These are phyloP conservation scores for Linanthus parryae DNA, from an alignment of 148 eudicot genomes.

Conservation along the genomic window DNA sequence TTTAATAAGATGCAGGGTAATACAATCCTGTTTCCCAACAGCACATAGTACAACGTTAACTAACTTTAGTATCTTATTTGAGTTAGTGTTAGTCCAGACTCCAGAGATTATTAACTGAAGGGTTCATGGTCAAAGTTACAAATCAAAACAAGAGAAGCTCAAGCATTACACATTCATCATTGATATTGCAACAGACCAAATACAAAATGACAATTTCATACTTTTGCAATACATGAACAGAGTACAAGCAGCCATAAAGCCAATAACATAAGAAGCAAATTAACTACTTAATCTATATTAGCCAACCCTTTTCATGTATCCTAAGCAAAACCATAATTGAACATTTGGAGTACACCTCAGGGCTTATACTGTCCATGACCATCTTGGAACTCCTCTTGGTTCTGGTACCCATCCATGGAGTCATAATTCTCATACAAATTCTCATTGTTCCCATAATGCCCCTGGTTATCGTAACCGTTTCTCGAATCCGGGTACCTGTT, in stretches of 20 bases:
- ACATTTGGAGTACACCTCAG: constrained; percentile 15
- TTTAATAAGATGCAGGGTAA: no score
- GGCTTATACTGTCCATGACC: constrained; percentile 26
- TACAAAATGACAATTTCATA: constrained; percentile 4
- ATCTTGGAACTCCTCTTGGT: constrained; percentile 33
- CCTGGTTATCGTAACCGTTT: constrained; percentile 17
- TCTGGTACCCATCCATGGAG: constrained; percentile 33
- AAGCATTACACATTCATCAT: no score
- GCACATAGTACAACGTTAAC: no score
- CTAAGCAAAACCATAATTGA: neutral
- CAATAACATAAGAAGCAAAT: no score
- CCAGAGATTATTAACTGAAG: neutral
- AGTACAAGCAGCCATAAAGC: neutral
- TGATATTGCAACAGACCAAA: no score
- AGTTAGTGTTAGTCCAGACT: no score
- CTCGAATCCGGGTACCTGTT: constrained; percentile 15
- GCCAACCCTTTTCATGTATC: neutral
- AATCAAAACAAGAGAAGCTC: no score
- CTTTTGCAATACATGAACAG: constrained; percentile 11
- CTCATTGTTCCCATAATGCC: constrained; percentile 23
- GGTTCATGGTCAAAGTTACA: no score
- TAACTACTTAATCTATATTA: constrained; percentile 1
- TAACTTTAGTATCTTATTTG: no score
- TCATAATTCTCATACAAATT: constrained; percentile 28
- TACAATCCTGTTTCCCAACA: no score